Evolutionary conservation across 768 basidiomycete genomes (phyloP), one percentile per base, ranked within the genome.

Genomic region (Boletus rubropictus): DNA sequence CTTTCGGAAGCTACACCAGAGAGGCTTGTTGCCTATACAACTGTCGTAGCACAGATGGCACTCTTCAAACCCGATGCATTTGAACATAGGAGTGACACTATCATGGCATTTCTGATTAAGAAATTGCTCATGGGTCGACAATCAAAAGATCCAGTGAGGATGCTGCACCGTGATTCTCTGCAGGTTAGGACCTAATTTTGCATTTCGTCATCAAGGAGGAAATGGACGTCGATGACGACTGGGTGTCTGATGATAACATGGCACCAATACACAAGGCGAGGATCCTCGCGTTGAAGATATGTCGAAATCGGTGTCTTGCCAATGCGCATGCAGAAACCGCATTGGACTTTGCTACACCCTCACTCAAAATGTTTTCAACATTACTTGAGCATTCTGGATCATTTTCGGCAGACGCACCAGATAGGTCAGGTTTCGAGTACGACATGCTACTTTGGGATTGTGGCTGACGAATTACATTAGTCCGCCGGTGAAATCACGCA

Each of bases 251-350:
- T 28, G 72, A 73, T 0, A 73, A 82, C 3, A 62, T 95, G 18
- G 60, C 79, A 0, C 68, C 73, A 2, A 70, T 74, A 4, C 74
- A 90, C 1, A 72, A 70, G 36, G 86, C 89, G 0, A 90, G 89
- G 60, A 61, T 96, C 3, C 67, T 84, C 7, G 77, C 82, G 2
- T 62, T 98, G 20, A 93, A 96, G 65, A 76, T 94, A 5, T 84
- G 83, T 61, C 77, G 89, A 21, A 83, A 92, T 63, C 82, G 92
- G 15, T 82, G 83, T 59, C 71, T 95, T 11, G 78, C 85, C 0
- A 84, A 85, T 55, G 80, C 80, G 0, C 55, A 66, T 6, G 69
- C 76, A 4, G 78, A 81, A 2, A 71, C 75, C 7, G 82, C 87
- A 7, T 50, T 79, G 22, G 80, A 86, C 24, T 77, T 89, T 38